Evolutionary conservation across 1,284 basidiomycete genomes (phyloP).

Genomic region (Entoloma clypeatum): DNA sequence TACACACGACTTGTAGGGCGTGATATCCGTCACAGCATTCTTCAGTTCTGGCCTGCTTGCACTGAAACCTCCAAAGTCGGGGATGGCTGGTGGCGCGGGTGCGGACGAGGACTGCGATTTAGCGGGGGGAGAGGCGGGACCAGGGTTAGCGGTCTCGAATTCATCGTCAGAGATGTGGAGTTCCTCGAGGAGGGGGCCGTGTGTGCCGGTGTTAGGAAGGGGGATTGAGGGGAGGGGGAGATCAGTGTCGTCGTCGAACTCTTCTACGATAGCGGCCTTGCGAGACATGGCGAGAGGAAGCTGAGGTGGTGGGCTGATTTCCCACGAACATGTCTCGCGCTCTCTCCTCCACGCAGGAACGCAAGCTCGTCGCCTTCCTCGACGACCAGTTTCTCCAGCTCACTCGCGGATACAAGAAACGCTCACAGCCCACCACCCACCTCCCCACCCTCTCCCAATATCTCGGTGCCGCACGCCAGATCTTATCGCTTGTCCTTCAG

Average conservation of each 20-base stretch:
- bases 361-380: constrained; percentile 56
- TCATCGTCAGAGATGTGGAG: constrained; percentile 49
- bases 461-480: constrained; percentile 47
- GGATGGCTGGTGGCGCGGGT: no score
- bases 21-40: constrained; percentile 61
- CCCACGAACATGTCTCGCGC: constrained; percentile 18
- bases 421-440: constrained; percentile 49
- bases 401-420: constrained; percentile 66
- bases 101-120: constrained; percentile 32
- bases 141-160: constrained; percentile 35
- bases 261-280: constrained; percentile 55
- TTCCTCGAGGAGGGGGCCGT: constrained; percentile 76
- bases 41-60: constrained; percentile 24
- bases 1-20: constrained; percentile 75
- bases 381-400: constrained; percentile 62
- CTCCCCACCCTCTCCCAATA: constrained; percentile 55
- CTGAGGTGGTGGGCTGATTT: constrained; percentile 9
- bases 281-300: constrained; percentile 51
- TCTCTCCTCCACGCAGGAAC: constrained; percentile 53
- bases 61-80: no score
- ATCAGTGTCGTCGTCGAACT: constrained; percentile 90
- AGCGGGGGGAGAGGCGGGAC: constrained; percentile 51
- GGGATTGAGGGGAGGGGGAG: constrained; percentile 65
- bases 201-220: constrained; percentile 61
- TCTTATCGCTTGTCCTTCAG: constrained; percentile 61